Evolutionary conservation across 73 alveolate genomes (phyloP).

Genomic region (Paramecium biaurelia): DNA sequence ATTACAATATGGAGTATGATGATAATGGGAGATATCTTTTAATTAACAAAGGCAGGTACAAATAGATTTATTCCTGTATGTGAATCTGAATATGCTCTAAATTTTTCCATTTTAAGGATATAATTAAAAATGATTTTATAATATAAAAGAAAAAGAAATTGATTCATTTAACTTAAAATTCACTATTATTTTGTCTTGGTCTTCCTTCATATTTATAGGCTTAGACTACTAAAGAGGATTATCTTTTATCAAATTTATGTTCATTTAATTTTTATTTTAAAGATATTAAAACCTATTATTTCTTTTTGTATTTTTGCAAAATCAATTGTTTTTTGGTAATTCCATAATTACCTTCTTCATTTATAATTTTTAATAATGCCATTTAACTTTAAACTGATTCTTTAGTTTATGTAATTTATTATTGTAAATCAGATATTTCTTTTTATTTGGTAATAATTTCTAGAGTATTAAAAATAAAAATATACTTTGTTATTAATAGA

Average conservation of each 20-base stretch:
- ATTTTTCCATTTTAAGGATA: conserved; percentile 33
- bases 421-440: not conserved
- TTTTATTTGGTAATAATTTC: not conserved
- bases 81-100: conserved; percentile 58
- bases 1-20: conserved; percentile 3
- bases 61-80: conserved; percentile 57
- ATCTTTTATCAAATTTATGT: conserved; percentile 23
- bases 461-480: not conserved
- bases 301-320: conserved; percentile 6
- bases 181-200: conserved; percentile 4
- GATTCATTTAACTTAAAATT: conserved; percentile 16
- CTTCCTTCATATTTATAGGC: not conserved
- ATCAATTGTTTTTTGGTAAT: not conserved
- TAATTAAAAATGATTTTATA: not conserved
- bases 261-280: not conserved
- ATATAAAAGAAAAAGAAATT: not conserved
- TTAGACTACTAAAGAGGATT: not conserved
- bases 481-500: not conserved
- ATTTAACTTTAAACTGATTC: not conserved
- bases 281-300: not conserved
- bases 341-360: not conserved
- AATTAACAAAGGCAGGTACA: conserved; percentile 50
- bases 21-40: not conserved
- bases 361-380: not conserved
- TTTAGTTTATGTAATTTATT: not conserved